Percentiles rank a stretch among this genome's conserved stretches.
phyloP scores from a whole-genome alignment of 2,329 filamentous ascomycete genomes.

The Aureobasidium sp. region DNA sequence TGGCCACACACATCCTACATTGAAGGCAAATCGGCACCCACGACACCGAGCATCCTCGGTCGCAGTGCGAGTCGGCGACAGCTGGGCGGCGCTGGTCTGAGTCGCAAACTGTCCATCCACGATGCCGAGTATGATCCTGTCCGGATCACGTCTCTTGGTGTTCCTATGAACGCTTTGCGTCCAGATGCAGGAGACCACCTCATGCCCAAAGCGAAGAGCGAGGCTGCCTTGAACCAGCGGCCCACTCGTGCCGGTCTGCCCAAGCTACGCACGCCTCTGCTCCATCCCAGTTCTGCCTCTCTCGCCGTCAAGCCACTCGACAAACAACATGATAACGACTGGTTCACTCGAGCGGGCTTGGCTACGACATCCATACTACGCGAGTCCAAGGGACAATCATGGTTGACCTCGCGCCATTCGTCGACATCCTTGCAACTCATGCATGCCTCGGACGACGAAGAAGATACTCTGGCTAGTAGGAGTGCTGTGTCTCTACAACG shows the following conservation, averaged over 20 bases:
- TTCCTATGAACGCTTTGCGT: neutral
- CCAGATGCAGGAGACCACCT: slow-evolving; percentile 6
- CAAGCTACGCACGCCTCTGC: neutral
- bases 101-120: slow-evolving; percentile 24
- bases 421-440: slow-evolving; percentile 43
- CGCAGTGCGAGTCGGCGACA: slow-evolving; percentile 33
- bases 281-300: neutral
- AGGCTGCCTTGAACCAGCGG: slow-evolving; percentile 30
- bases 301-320: neutral
- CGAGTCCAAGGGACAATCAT: slow-evolving; percentile 55
- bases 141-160: neutral
- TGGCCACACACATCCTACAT: slow-evolving; percentile 37
- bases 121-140: slow-evolving; percentile 20
- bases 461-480: neutral
- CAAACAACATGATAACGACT: slow-evolving; percentile 39
- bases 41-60: slow-evolving; percentile 41
- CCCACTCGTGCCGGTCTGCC: neutral
- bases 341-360: slow-evolving; percentile 52
- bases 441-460: slow-evolving; percentile 11
- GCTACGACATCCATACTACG: slow-evolving; percentile 49
- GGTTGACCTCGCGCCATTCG: slow-evolving; percentile 49
- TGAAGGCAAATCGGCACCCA: slow-evolving; percentile 39
- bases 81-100: slow-evolving; percentile 25
- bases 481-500: slow-evolving; percentile 13
- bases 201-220: slow-evolving; percentile 41